Evolutionary conservation across 108 stramenopile genomes (phyloP).

Genomic region (Discostella pseudostelligera): DNA sequence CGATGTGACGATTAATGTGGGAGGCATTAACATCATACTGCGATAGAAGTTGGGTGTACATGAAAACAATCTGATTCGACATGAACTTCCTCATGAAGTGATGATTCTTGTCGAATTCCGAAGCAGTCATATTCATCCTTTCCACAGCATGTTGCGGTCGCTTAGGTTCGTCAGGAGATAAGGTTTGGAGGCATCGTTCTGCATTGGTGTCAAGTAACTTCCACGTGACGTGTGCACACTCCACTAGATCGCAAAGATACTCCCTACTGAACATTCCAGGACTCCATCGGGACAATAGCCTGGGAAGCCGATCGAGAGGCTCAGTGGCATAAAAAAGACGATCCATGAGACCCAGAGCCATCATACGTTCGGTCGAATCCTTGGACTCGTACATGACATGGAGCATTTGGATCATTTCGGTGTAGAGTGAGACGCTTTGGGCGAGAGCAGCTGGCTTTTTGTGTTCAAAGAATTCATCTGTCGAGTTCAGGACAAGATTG

Average conservation of each 20-base stretch:
- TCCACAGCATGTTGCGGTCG: slow-evolving; percentile 51
- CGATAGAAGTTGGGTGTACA: slow-evolving; percentile 78
- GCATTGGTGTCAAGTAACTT: slow-evolving; percentile 73
- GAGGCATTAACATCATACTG: slow-evolving; percentile 75
- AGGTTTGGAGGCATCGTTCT: slow-evolving; percentile 25
- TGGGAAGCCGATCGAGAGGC: slow-evolving; percentile 76
- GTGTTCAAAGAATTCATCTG: slow-evolving; percentile 65
- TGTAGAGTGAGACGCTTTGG: slow-evolving; percentile 72
- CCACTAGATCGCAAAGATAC: slow-evolving; percentile 83
- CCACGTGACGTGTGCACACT: slow-evolving; percentile 66
- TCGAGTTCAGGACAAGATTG: slow-evolving; percentile 80
- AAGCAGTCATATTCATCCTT: slow-evolving; percentile 65
- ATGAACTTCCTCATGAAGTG: slow-evolving; percentile 77
- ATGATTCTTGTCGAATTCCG: slow-evolving; percentile 67
- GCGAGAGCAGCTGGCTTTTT: slow-evolving; percentile 68
- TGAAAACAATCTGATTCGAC: slow-evolving; percentile 70
- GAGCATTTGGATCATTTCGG: slow-evolving; percentile 83
- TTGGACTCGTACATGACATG: slow-evolving; percentile 65
- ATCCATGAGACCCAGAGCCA: slow-evolving; percentile 85
- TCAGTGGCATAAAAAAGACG: slow-evolving; percentile 77
- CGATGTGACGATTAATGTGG: slow-evolving; percentile 77
- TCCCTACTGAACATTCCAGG: slow-evolving; percentile 73
- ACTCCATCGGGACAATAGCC: slow-evolving; percentile 66
- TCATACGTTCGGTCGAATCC: slow-evolving; percentile 77
- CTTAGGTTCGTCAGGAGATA: slow-evolving; percentile 29